phyloP scores from a whole-genome alignment of 2,329 filamentous ascomycete species.

The Apiospora marii region DNA sequence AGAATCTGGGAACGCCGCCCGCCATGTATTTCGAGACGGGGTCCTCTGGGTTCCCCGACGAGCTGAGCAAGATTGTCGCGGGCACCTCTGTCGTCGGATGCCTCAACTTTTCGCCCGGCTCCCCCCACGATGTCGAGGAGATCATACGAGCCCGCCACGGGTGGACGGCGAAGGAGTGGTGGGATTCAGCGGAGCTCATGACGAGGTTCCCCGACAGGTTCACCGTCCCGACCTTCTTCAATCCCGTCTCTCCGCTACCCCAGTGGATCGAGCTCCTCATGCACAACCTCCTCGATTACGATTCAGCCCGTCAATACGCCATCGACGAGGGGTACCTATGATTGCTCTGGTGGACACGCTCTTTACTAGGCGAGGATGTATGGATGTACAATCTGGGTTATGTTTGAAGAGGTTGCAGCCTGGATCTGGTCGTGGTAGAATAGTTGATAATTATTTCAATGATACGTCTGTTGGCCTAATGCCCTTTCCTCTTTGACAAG shows the following conservation, averaged over 20 bases:
- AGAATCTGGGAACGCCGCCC: neutral
- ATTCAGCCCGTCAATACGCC: neutral
- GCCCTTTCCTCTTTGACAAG: no score
- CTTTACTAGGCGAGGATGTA: no score
- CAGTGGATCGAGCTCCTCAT: neutral
- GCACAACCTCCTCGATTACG: neutral
- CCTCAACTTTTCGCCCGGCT: neutral
- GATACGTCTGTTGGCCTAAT: no score
- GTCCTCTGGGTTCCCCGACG: neutral
- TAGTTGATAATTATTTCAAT: no score
- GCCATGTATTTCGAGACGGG: neutral
- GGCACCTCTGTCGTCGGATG: neutral
- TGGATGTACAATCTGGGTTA: no score
- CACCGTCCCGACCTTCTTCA: neutral
- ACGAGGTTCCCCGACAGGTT: neutral
- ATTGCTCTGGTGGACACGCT: no score
- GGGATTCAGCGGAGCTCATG: neutral
- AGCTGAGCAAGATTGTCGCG: neutral
- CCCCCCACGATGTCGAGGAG: constrained; percentile 1
- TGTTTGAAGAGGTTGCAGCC: no score
- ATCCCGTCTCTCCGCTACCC: neutral
- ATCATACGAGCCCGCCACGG: neutral
- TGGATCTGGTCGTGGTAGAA: neutral
- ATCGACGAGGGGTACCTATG: neutral
- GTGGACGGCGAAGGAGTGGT: neutral